Evolutionary conservation across 306 rosid species (phyloP), one percentile per base, ranked within the genome.

Genomic region (Cicer yamashitae): DNA sequence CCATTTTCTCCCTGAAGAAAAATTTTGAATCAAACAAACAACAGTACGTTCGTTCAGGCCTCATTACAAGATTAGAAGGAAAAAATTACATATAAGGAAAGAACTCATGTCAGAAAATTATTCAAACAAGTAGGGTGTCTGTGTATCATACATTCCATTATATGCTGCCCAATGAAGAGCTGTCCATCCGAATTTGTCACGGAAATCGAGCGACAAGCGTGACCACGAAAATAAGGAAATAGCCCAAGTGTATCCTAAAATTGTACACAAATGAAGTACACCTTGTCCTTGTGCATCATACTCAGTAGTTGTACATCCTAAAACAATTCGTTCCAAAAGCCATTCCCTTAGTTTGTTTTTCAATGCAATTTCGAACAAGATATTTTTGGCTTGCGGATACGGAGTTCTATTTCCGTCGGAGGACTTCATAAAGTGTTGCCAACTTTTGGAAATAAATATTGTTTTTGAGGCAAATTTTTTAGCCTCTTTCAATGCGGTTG

Each of bases 121-220:
- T 30, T 75, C 52, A 79, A 76, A 79, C 63, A 25, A 77, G 78
- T 37, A 3, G 34, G 45, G 43, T 30, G 56, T 25, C 39, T 1
- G 43, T 14, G 74, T 20, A 60, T 7, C 76, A 41, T 82, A 92
- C 97, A 89, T 87, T 90, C 99, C 99, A 82, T 57, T 68, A 84
- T 80, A 85, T 41, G 99, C 97, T 50, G 98, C 98, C 98, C 99
- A 96, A 75, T 96, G 99, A 81, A 96, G 98, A 81, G 99, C 97
- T 17, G 99, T 90, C 99, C 99, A 92, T 80, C 99, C 99, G 73
- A 13, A 76, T 75, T 88, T 90, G 83, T 92, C 97, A 60, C 96
- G 96, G 83, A 90, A 87, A 84, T 94, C 88, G 39, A 94, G 85
- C 0, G 96, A 86, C 79, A 94, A 82, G 75, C 96, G 93, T 6